Conservation (phyloP, 2,329 filamentous ascomycete species). For the Ophiosphaerella korrae region DNA sequence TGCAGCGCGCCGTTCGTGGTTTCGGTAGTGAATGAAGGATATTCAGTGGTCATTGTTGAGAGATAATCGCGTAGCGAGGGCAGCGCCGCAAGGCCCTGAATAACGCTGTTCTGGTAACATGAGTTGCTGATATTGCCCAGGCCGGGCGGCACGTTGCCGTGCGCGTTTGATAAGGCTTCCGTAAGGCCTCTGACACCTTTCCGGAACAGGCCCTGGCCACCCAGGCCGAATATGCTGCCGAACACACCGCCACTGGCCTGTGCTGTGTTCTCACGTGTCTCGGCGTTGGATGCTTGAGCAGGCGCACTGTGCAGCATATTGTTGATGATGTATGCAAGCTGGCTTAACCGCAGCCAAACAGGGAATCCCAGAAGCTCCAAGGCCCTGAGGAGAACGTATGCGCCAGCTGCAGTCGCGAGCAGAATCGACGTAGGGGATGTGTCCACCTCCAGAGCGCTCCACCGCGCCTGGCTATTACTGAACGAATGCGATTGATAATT, state of each 20-base stretch:
- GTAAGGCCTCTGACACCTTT: constrained; percentile 42
- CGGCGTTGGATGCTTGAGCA: constrained; percentile 12
- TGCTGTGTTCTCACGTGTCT: constrained; percentile 24
- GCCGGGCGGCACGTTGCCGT: constrained; percentile 58
- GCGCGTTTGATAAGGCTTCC: constrained; percentile 41
- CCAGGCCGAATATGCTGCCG: constrained; percentile 46
- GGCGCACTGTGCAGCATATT: constrained; percentile 12
- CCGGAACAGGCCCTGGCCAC: constrained; percentile 43
- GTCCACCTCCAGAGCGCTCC: constrained; percentile 15
- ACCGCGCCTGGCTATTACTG: constrained; percentile 21
- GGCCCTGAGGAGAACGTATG: constrained; percentile 36
- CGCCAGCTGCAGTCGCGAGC: constrained; percentile 25
- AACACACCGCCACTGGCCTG: constrained; percentile 32
- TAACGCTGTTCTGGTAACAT: constrained; percentile 96
- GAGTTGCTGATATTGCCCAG: constrained; percentile 93
- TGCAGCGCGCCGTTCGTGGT: constrained; percentile 63
- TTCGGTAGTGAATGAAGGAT: constrained; percentile 45
- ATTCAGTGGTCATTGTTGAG: constrained; percentile 30
- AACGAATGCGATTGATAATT: constrained; percentile 21
- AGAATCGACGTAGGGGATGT: constrained; percentile 20
- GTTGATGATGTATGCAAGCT: constrained; percentile 46
- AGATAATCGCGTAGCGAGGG: constrained; percentile 72
- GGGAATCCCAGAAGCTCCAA: constrained; percentile 39
- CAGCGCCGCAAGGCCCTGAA: constrained; percentile 79
- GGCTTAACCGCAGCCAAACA: constrained; percentile 57